phyloP scores from a whole-genome alignment of 108 stramenopile genomes.

The Mediolabrus comicus region DNA sequence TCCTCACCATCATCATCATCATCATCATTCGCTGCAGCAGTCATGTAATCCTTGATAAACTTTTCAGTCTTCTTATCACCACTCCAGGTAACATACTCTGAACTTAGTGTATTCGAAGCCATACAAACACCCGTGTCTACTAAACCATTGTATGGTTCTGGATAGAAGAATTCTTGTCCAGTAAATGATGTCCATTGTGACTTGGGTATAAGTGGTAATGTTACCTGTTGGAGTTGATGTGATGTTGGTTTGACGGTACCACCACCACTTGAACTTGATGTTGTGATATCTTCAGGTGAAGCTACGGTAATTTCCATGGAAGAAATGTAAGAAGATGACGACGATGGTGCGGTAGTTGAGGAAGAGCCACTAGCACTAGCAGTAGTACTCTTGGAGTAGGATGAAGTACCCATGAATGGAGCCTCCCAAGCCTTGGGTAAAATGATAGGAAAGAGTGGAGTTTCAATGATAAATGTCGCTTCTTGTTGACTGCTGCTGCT shows the following conservation, averaged over 20 bases:
- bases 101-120: slow-evolving; percentile 9
- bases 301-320: slow-evolving; percentile 33
- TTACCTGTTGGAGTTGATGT: slow-evolving; percentile 19
- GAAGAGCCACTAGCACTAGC: background rate
- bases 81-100: slow-evolving; percentile 64
- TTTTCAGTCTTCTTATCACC: slow-evolving; percentile 46
- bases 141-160: slow-evolving; percentile 49
- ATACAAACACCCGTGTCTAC: slow-evolving; percentile 55
- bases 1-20: background rate
- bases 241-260: slow-evolving; percentile 22
- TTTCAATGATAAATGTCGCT: slow-evolving; percentile 23
- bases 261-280: no score
- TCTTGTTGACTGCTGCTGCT: background rate
- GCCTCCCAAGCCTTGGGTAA: slow-evolving; percentile 36
- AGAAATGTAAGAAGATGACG: background rate
- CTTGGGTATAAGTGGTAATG: slow-evolving; percentile 62
- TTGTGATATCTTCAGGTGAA: background rate
- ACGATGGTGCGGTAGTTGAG: background rate
- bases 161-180: slow-evolving; percentile 67
- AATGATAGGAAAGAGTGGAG: slow-evolving; percentile 46
- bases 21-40: slow-evolving; percentile 19
- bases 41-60: slow-evolving; percentile 26
- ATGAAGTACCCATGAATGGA: background rate
- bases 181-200: slow-evolving; percentile 51
- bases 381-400: background rate